Percentiles rank a stretch among this genome's conserved stretches.
Conservation (phyloP, 148 eudicot species). For the Vaccinium macrocarpon region DNA sequence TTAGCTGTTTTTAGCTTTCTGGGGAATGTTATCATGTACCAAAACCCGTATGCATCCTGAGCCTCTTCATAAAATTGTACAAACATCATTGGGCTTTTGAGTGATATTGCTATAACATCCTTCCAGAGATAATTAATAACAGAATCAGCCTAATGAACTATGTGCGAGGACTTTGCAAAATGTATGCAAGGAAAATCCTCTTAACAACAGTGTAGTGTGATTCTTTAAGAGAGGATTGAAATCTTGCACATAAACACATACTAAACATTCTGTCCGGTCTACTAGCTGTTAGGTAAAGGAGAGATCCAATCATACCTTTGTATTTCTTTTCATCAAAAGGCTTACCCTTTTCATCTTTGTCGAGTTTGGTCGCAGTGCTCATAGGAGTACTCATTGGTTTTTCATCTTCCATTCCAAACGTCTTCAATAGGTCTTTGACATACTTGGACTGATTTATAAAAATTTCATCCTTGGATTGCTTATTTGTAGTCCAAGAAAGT, state of each 20-base stretch:
- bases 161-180: too few species aligned
- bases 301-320: not conserved
- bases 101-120: too few species aligned
- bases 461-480: not conserved
- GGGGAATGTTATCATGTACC: too few species aligned
- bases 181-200: too few species aligned
- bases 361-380: not conserved
- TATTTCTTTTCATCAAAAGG: not conserved
- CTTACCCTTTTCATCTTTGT: not conserved
- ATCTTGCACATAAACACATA: not conserved
- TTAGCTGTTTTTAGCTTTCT: too few species aligned
- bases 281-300: not conserved
- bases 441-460: not conserved
- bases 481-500: not conserved
- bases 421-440: not conserved
- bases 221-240: not conserved
- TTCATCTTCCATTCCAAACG: not conserved
- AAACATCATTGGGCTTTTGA: too few species aligned
- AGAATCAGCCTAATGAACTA: too few species aligned
- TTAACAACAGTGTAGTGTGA: not conserved
- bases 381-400: not conserved
- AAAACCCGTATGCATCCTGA: too few species aligned
- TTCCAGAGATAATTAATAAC: too few species aligned
- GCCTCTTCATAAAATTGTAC: too few species aligned
- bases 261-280: not conserved